A percentile compares a stretch with the other conserved stretches of the same genome.
Evolutionary conservation across 495 filamentous ascomycete species (phyloP).

Genomic region (Aspergillus avenaceus): DNA sequence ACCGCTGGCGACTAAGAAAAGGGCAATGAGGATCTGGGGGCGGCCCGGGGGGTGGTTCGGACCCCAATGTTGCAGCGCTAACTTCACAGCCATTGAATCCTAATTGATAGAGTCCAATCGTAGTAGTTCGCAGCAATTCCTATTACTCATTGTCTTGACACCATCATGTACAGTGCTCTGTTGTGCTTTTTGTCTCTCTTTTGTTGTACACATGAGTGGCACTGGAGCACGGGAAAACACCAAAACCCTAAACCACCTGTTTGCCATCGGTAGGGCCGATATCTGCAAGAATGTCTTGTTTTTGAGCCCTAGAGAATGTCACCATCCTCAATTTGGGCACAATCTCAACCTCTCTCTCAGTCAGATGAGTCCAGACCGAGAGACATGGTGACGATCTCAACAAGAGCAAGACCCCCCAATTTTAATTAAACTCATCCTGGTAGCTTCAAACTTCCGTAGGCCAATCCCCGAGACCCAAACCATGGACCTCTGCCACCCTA

Average conservation of each 20-base stretch:
- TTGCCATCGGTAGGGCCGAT: no score
- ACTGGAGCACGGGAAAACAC: no score
- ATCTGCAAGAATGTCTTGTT: no score
- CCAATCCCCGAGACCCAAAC: conserved; percentile 1
- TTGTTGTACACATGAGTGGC: no score
- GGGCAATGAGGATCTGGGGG: conserved; percentile 25
- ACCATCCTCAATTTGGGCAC: not conserved
- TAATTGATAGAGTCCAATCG: conserved; percentile 5
- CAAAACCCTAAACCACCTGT: no score
- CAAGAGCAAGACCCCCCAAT: not conserved
- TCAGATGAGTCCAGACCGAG: conserved; percentile 4
- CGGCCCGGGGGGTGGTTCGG: conserved; percentile 13
- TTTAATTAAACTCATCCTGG: conserved; percentile 1
- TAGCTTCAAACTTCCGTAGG: not conserved
- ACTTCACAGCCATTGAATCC: conserved; percentile 3
- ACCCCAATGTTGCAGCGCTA: conserved; percentile 6
- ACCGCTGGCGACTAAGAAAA: conserved; percentile 2
- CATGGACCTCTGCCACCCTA: not conserved
- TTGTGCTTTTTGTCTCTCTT: no score
- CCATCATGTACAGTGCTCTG: not conserved
- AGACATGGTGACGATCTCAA: conserved; percentile 6
- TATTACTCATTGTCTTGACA: not conserved
- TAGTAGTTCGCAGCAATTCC: not conserved
- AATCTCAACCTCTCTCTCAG: not conserved
- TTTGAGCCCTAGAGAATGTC: not conserved